Conservation (phyloP, 129 eudicot species). For the Helichrysum umbraculigerum region DNA sequence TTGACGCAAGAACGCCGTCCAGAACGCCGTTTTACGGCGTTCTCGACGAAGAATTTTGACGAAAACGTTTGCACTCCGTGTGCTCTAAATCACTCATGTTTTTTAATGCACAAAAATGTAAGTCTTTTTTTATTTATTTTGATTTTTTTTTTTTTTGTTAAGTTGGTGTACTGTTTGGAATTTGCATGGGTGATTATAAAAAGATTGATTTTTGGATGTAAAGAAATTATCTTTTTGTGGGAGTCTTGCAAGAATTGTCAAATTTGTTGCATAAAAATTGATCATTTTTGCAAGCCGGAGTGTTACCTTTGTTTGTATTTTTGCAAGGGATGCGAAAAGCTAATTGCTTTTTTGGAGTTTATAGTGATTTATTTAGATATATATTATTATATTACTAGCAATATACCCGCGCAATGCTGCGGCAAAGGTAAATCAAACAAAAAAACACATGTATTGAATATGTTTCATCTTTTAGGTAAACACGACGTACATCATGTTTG, state of each 20-base stretch:
- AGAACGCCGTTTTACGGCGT: too few relatives aligned
- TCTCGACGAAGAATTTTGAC: too few relatives aligned
- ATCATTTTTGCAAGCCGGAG: background rate
- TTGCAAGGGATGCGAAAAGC: background rate
- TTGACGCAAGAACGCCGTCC: too few relatives aligned
- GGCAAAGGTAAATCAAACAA: too few relatives aligned
- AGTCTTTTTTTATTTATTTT: too few relatives aligned
- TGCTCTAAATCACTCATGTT: slow-evolving; percentile 92
- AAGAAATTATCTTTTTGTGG: slow-evolving; percentile 1
- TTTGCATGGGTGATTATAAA: background rate
- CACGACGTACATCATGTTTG: too few relatives aligned
- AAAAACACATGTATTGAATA: too few relatives aligned
- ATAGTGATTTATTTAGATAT: background rate
- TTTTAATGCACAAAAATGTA: slow-evolving; percentile 89
- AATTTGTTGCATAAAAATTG: background rate
- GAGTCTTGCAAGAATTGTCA: background rate
- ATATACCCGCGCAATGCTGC: too few relatives aligned
- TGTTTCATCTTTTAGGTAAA: too few relatives aligned
- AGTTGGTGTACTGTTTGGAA: background rate
- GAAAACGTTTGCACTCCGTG: too few relatives aligned
- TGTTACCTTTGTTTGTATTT: background rate
- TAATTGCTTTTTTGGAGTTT: background rate
- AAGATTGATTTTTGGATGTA: slow-evolving; percentile 1
- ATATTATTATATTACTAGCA: too few relatives aligned
- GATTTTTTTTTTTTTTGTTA: too few relatives aligned